Conservation (phyloP, 202 grass and related monocot genomes). For the Bolboschoenoplectus hybrid region DNA sequence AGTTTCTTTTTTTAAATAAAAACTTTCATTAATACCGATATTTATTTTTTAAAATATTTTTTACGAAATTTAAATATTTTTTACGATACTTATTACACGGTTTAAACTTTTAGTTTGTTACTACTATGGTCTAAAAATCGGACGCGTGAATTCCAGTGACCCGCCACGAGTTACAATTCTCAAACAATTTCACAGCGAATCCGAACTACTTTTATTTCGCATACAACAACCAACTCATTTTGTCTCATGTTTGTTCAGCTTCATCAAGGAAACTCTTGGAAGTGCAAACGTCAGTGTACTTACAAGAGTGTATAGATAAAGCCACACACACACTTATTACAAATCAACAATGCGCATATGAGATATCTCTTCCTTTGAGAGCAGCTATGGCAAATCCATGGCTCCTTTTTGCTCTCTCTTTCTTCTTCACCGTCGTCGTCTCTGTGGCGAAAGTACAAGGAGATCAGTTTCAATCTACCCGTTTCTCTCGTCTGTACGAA, state of each 20-base stretch:
- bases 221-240: neutral
- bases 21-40: too few species aligned
- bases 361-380: neutral
- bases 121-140: too few species aligned
- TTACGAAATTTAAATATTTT: too few species aligned
- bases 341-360: neutral
- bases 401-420: neutral
- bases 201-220: neutral
- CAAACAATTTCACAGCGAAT: neutral
- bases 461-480: constrained; percentile 2
- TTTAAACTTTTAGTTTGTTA: too few species aligned
- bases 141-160: neutral
- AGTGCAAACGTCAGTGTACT: neutral
- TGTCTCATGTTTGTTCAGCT: neutral
- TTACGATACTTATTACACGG: too few species aligned
- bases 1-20: too few species aligned
- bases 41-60: too few species aligned
- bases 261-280: neutral
- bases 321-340: neutral
- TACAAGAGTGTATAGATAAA: neutral
- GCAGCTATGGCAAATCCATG: neutral
- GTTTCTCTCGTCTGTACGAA: neutral
- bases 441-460: constrained; percentile 5
- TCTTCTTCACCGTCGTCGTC: constrained; percentile 17
- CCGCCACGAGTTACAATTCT: neutral